Evolutionary conservation across 306 rosid species (phyloP).

Genomic region (cucumber (Cucumis sativus)): DNA sequence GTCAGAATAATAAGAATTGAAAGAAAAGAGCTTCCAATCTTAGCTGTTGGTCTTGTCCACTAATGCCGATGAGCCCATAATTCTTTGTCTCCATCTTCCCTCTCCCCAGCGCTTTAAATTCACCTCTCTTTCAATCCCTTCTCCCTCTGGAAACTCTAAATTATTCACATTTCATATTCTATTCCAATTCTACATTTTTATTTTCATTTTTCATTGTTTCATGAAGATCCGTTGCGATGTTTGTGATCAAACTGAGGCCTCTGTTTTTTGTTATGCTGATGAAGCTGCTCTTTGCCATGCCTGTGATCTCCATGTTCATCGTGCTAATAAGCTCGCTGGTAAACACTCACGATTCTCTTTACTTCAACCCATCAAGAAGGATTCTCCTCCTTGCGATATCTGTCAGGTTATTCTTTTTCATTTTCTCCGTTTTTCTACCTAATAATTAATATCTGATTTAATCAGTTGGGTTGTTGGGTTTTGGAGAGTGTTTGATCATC

Average conservation of each 20-base stretch:
- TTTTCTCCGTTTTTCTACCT: too few relatives aligned
- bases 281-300: constrained; percentile 77
- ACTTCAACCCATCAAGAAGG: constrained; percentile 28
- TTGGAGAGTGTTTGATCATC: too few relatives aligned
- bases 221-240: constrained; percentile 90
- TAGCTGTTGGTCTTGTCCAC: constrained; percentile 36
- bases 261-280: constrained; percentile 70
- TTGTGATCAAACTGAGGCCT: constrained; percentile 50
- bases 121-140: neutral
- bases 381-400: constrained; percentile 64
- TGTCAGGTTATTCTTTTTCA: constrained; percentile 36
- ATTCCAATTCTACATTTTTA: too few relatives aligned
- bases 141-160: neutral
- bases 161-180: neutral
- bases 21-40: constrained; percentile 11
- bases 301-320: constrained; percentile 65
- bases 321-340: constrained; percentile 69
- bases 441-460: too few relatives aligned
- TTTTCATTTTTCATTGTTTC: neutral
- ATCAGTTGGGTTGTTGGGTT: too few relatives aligned
- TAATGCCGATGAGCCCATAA: constrained; percentile 43
- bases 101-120: neutral
- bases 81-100: constrained; percentile 22
- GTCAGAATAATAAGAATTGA: constrained; percentile 14
- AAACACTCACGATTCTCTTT: constrained; percentile 62